Percentiles rank a stretch among this genome's conserved stretches.
These are phyloP conservation scores for Russula griseocarnosa DNA, from an alignment of 768 basidiomycete species.

Conservation along the genomic window DNA sequence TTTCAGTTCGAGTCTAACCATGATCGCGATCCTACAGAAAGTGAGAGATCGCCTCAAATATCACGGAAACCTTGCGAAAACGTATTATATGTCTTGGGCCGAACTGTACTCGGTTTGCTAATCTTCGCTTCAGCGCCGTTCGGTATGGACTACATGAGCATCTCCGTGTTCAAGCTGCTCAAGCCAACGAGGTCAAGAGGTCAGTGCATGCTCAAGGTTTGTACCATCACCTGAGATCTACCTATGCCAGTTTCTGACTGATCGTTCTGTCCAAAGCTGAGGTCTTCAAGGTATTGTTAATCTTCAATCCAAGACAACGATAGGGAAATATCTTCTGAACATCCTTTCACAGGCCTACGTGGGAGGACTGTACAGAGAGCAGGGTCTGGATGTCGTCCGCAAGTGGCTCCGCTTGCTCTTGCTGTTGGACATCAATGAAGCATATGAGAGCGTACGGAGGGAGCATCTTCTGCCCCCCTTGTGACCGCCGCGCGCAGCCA, in stretches of 20 bases:
- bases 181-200: slow-evolving; percentile 14
- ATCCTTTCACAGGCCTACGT: slow-evolving; percentile 15
- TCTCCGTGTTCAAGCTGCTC: slow-evolving; percentile 12
- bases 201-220: slow-evolving; percentile 20
- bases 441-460: slow-evolving; percentile 13
- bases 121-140: slow-evolving; percentile 14
- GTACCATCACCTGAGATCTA: not conserved
- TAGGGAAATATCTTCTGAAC: not conserved
- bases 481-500: not conserved
- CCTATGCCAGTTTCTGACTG: not conserved
- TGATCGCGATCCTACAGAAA: slow-evolving; percentile 7
- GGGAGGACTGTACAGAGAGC: slow-evolving; percentile 19
- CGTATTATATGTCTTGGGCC: not conserved
- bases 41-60: slow-evolving; percentile 22
- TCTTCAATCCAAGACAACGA: not conserved
- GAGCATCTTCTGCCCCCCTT: slow-evolving; percentile 6
- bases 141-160: slow-evolving; percentile 13
- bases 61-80: slow-evolving; percentile 11
- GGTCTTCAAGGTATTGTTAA: slow-evolving; percentile 18
- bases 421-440: slow-evolving; percentile 5
- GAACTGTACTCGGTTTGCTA: not conserved
- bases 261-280: slow-evolving; percentile 13
- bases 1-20: not conserved
- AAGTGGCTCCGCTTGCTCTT: slow-evolving; percentile 15
- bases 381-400: slow-evolving; percentile 15